A percentile compares a stretch with the other conserved stretches of the same genome.
These are phyloP conservation scores for Kurtzmaniella quercitrusa DNA, from an alignment of 1,139 yeast genomes.

Conservation along the genomic window DNA sequence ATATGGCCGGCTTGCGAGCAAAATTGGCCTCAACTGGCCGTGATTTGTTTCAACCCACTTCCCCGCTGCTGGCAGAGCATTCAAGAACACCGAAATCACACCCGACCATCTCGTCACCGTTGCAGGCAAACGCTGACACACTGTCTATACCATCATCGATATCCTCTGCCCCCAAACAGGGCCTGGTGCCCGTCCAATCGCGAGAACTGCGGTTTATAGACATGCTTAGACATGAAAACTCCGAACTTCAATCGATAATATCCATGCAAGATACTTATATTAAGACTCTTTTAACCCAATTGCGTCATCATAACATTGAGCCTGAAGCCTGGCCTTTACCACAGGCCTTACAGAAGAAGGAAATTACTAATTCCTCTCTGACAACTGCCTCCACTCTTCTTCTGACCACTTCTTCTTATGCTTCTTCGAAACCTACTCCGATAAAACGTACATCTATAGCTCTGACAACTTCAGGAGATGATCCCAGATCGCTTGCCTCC, in stretches of 20 bases:
- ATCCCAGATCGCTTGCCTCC: background rate
- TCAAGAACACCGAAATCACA: background rate
- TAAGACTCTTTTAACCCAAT: conserved; percentile 15
- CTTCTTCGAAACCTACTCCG: background rate
- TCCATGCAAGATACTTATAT: conserved; percentile 11
- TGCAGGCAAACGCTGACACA: background rate
- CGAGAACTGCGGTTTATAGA: conserved; percentile 21
- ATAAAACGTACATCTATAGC: background rate
- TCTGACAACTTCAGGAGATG: background rate
- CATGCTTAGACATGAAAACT: conserved; percentile 33
- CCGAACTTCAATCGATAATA: conserved; percentile 22
- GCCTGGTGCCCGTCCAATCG: background rate
- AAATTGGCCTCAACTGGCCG: conserved; percentile 1
- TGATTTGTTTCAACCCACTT: background rate
- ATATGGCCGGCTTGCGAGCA: conserved; percentile 2
- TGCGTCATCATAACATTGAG: conserved; percentile 8
- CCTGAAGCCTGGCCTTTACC: conserved; percentile 2
- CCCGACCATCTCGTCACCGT: background rate
- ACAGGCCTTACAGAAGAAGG: background rate
- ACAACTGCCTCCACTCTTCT: background rate
- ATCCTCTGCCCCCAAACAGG: background rate
- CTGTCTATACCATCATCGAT: background rate
- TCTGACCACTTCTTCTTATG: background rate
- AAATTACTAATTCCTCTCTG: background rate
- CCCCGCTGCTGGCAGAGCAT: background rate